Evolutionary conservation across 768 basidiomycete genomes (phyloP).

Genomic region (Kwoniella mangroviensis): DNA sequence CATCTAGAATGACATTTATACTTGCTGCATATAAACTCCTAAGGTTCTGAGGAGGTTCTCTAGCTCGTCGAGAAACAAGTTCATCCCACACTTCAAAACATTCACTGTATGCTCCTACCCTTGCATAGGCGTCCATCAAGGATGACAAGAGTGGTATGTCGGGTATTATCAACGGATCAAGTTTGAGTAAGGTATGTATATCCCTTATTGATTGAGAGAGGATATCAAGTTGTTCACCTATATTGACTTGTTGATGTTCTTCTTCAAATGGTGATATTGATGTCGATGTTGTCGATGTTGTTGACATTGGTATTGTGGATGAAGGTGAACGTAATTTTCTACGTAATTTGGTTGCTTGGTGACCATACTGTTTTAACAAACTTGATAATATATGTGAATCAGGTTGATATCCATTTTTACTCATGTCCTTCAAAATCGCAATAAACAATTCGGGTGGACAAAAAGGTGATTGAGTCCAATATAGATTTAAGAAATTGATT

Average conservation of each 20-base stretch:
- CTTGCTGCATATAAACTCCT: constrained; percentile 64
- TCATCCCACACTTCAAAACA: constrained; percentile 79
- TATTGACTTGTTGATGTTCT: constrained; percentile 6
- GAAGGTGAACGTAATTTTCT: constrained; percentile 1
- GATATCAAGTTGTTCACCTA: constrained; percentile 51
- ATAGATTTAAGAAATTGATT: constrained; percentile 67
- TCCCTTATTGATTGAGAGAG: constrained; percentile 61
- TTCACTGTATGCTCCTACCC: constrained; percentile 71
- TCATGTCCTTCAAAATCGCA: constrained; percentile 81
- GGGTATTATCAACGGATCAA: constrained; percentile 76
- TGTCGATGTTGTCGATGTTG: constrained; percentile 18
- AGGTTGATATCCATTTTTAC: constrained; percentile 65
- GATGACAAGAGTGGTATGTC: constrained; percentile 76
- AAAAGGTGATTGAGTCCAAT: constrained; percentile 61
- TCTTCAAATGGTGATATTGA: background rate
- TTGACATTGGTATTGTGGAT: background rate
- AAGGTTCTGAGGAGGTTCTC: constrained; percentile 54
- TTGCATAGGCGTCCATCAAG: constrained; percentile 86
- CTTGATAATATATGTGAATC: constrained; percentile 70
- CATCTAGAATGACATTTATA: constrained; percentile 82
- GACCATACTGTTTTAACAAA: constrained; percentile 62
- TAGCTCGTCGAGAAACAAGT: constrained; percentile 61
- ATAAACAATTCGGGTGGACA: constrained; percentile 68
- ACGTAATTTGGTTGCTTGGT: constrained; percentile 38
- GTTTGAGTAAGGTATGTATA: constrained; percentile 74